Evolutionary conservation across 176 grass and related monocot genomes (phyloP).

Genomic region (Alloteropsis semialata): DNA sequence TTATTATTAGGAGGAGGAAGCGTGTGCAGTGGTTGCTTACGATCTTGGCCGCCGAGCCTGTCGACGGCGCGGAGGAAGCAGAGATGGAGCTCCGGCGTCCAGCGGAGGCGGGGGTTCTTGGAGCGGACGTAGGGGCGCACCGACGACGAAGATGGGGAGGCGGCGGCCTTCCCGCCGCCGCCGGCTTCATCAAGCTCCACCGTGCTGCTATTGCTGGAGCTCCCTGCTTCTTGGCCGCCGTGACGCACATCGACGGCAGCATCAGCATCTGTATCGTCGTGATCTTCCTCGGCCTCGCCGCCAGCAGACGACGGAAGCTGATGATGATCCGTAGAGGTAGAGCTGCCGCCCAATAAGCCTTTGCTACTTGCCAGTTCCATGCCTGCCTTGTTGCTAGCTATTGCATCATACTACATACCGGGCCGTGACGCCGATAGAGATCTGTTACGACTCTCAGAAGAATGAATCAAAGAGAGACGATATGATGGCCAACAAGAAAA

Average conservation of each 20-base stretch:
- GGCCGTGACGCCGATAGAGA: neutral
- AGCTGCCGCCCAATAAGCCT: neutral
- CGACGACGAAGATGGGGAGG: neutral
- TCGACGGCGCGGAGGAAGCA: slow-evolving; percentile 63
- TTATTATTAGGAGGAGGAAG: neutral
- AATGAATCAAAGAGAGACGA: neutral
- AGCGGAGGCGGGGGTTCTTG: slow-evolving; percentile 78
- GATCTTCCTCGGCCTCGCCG: neutral
- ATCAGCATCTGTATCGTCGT: too few relatives aligned
- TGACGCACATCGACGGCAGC: neutral
- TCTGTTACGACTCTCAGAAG: too few relatives aligned
- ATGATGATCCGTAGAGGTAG: neutral
- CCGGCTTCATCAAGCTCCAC: slow-evolving; percentile 55
- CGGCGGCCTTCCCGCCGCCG: neutral
- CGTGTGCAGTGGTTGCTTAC: slow-evolving; percentile 25
- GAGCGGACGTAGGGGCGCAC: slow-evolving; percentile 63
- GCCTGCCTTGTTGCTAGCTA: neutral
- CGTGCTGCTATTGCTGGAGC: slow-evolving; percentile 54
- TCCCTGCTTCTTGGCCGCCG: slow-evolving; percentile 2
- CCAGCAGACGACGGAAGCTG: too few relatives aligned
- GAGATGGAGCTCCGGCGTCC: slow-evolving; percentile 72
- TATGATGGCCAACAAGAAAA: neutral
- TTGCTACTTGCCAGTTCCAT: neutral
- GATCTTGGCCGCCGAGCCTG: slow-evolving; percentile 70
- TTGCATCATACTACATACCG: neutral